Evolutionary conservation across 139 green algal genomes (phyloP).

Genomic region (Dunaliella primolecta): DNA sequence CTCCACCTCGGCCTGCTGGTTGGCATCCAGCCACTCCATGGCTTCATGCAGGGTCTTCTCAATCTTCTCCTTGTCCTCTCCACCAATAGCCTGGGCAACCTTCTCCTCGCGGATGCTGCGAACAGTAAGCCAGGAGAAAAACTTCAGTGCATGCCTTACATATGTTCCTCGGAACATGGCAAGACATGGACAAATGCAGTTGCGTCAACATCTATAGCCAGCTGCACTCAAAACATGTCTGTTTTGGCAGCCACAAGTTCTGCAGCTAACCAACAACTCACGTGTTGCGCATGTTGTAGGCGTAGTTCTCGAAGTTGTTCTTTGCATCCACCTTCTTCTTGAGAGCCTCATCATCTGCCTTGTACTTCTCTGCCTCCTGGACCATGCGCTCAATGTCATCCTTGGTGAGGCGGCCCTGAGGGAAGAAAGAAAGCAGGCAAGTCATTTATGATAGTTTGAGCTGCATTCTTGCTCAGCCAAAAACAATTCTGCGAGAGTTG

Average conservation of each 20-base stretch:
- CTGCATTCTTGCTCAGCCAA: no score
- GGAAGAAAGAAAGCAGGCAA: no score
- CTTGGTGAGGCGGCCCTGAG: constrained; percentile 84
- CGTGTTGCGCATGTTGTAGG: constrained; percentile 94
- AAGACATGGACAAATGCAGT: no score
- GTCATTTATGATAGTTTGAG: no score
- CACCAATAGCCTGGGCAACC: constrained; percentile 71
- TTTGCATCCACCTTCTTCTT: constrained; percentile 92
- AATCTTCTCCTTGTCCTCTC: constrained; percentile 87
- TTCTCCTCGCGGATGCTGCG: constrained; percentile 81
- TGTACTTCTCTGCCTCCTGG: constrained; percentile 94
- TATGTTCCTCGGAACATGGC: no score
- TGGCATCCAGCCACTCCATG: constrained; percentile 92
- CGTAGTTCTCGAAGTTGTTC: constrained; percentile 92
- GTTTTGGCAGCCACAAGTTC: no score
- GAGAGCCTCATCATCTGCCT: constrained; percentile 89
- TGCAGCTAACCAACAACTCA: no score
- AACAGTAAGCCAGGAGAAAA: no score
- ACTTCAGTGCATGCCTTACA: no score
- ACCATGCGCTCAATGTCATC: constrained; percentile 99
- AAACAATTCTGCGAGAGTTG: no score
- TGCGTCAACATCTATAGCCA: no score
- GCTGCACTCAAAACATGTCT: no score
- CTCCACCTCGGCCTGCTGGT: constrained; percentile 93
- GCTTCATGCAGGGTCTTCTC: constrained; percentile 79